Evolutionary conservation across 208 protist species (phyloP), one percentile per base, ranked within the genome.

Genomic region (Phytomonas francai): DNA sequence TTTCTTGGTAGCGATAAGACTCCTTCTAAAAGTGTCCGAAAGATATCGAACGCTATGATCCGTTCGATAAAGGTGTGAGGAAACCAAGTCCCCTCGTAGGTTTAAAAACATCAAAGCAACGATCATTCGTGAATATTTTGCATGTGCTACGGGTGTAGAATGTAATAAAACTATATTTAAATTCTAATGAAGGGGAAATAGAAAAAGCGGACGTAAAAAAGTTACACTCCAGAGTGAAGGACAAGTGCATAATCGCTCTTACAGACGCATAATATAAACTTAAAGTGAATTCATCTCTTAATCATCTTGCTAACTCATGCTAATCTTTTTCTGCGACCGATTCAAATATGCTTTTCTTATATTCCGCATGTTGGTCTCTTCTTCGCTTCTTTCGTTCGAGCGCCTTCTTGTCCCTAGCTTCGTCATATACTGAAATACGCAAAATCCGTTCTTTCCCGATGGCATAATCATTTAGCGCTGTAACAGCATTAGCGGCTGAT

Each of bases 31-130:
- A 11, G 79, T 87, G n/a, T 97, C 88, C 2, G 84, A 81, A 12
- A 97, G 83, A 0, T 76, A 63, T 14, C 91, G 88, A 29, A 94
- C 74, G 49, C 72, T 89, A 73, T 84, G 78, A 33, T 87, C 84
- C 19, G 87, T 87, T 25, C 92, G 83, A 65, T 91, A 97, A n/a
- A 79, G 73, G 19, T 91, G 84, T 7, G 90, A 96, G 57, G 96
- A 77, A 19, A 97, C 72, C 12, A 97, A 72, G 70, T 97, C 87
- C 14, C 93, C 93, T 58, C 92, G 78, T 16, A 85, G 78, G 76
- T 95, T 97, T 63, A 97, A 70, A 79, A 97, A 85, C 72, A 97
- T 75, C 59, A 97, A 67, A 77, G 74, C 82, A 0, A 77, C 82
- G 58, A 97, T 85, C 88, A 97, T 94, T 72, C 49, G 31, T 56